A percentile compares a stretch with the other conserved stretches of the same genome.
phyloP scores from a whole-genome alignment of 768 basidiomycete species.

The Steccherinum ochraceum region DNA sequence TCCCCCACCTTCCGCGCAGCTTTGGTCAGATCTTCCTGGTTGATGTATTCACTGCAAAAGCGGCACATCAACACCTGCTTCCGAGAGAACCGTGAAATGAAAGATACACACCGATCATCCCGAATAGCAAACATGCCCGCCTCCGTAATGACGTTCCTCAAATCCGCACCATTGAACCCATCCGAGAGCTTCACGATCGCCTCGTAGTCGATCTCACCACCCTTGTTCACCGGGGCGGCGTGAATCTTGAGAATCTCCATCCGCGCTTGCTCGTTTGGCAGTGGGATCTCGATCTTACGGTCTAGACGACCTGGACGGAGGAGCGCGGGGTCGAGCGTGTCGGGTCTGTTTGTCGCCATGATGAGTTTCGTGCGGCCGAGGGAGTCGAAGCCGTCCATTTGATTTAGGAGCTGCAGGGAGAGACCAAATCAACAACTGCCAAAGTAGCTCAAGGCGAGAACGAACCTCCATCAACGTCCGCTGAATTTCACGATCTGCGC shows the following conservation, averaged over 20 bases:
- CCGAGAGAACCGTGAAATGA: background rate
- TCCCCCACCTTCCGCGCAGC: slow-evolving; percentile 93
- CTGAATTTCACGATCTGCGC: slow-evolving; percentile 98
- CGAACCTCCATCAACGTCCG: slow-evolving; percentile 93
- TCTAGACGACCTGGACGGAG: slow-evolving; percentile 94
- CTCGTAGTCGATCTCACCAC: slow-evolving; percentile 94
- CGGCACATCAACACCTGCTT: slow-evolving; percentile 1
- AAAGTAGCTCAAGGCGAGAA: background rate
- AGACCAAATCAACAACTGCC: background rate
- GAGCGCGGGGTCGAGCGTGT: slow-evolving; percentile 95
- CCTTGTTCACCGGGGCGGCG: slow-evolving; percentile 88
- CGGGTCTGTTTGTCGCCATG: slow-evolving; percentile 99
- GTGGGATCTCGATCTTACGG: slow-evolving; percentile 94
- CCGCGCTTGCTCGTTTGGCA: slow-evolving; percentile 96
- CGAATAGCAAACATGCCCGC: slow-evolving; percentile 99
- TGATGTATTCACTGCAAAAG: slow-evolving; percentile 67
- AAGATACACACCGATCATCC: slow-evolving; percentile 70
- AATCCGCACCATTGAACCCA: slow-evolving; percentile 93
- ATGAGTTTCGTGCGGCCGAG: slow-evolving; percentile 94
- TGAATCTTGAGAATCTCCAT: slow-evolving; percentile 98
- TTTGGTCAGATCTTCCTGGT: slow-evolving; percentile 94
- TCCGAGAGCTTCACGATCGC: slow-evolving; percentile 96
- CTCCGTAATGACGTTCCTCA: slow-evolving; percentile 92
- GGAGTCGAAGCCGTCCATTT: slow-evolving; percentile 99
- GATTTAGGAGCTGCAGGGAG: slow-evolving; percentile 73